These are phyloP conservation scores for Paramecium bursaria DNA, from an alignment of 73 alveolate genomes.

Conservation along the genomic window DNA sequence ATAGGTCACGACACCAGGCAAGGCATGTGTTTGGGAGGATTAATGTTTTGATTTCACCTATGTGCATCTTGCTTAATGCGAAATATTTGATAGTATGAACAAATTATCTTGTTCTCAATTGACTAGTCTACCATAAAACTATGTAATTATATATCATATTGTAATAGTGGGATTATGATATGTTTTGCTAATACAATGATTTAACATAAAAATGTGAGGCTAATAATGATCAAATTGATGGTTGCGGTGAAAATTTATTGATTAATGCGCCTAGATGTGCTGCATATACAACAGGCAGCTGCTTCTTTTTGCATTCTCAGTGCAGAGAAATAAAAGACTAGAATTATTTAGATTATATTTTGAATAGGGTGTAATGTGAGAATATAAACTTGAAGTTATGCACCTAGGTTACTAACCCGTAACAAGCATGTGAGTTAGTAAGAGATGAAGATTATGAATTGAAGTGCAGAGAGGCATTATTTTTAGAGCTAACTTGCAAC, in stretches of 20 bases:
- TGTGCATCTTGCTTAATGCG: not conserved
- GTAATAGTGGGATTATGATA: slow-evolving; percentile 20
- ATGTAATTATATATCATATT: slow-evolving; percentile 1
- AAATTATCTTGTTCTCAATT: not conserved
- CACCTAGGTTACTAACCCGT: too few species aligned
- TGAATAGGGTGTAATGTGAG: too few species aligned
- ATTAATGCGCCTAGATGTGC: slow-evolving; percentile 46
- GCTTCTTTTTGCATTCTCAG: too few species aligned
- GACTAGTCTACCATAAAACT: not conserved
- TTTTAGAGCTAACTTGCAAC: too few species aligned
- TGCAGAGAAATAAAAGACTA: too few species aligned
- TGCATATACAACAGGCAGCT: not conserved
- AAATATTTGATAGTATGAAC: not conserved
- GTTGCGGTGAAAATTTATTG: slow-evolving; percentile 9
- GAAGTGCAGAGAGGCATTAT: too few species aligned
- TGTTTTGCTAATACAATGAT: too few species aligned
- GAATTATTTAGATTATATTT: too few species aligned
- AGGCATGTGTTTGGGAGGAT: slow-evolving; percentile 60
- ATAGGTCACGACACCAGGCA: not conserved
- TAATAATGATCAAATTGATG: not conserved
- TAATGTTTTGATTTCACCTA: not conserved
- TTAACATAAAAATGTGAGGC: too few species aligned
- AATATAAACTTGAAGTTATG: too few species aligned
- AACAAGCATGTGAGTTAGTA: too few species aligned
- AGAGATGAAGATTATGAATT: too few species aligned